Evolutionary conservation across 306 rosid genomes (phyloP).

Genomic region (Pterocarpus santalinus): DNA sequence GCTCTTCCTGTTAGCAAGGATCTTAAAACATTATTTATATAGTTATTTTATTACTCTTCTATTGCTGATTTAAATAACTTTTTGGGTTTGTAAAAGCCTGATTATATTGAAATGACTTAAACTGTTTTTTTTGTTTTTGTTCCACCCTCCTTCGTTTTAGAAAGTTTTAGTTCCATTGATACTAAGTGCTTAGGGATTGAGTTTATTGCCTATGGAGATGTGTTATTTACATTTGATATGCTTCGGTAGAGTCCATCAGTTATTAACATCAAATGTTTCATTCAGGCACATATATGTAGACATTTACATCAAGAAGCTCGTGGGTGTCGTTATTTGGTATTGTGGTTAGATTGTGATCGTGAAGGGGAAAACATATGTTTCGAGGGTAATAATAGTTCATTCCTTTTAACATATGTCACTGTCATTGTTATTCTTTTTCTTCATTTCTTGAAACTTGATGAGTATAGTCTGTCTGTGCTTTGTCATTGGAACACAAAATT

Average conservation of each 20-base stretch:
- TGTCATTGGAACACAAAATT: conserved; percentile 26
- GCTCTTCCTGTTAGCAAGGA: neutral
- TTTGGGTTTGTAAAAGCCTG: conserved; percentile 24
- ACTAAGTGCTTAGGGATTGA: conserved; percentile 19
- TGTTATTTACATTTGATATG: conserved; percentile 37
- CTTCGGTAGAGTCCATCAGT: conserved; percentile 30
- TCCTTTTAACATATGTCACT: conserved; percentile 22
- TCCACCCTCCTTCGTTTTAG: neutral
- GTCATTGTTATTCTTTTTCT: conserved; percentile 27
- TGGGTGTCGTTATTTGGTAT: conserved; percentile 79
- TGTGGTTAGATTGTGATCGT: conserved; percentile 98
- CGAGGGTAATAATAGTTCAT: conserved; percentile 67
- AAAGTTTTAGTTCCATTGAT: conserved; percentile 31
- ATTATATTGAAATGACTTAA: conserved; percentile 10
- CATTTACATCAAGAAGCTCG: conserved; percentile 96
- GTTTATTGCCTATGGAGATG: conserved; percentile 20
- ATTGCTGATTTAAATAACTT: conserved; percentile 11
- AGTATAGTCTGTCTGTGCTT: conserved; percentile 9
- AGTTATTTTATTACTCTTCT: conserved; percentile 1
- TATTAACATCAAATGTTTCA: conserved; percentile 48
- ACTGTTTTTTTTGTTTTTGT: neutral
- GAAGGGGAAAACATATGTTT: conserved; percentile 99
- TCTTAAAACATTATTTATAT: neutral
- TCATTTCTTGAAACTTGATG: conserved; percentile 27
- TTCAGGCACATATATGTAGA: conserved; percentile 85